Evolutionary conservation across 2,329 filamentous ascomycete genomes (phyloP).

Genomic region (Berkeleyomyces basicola): DNA sequence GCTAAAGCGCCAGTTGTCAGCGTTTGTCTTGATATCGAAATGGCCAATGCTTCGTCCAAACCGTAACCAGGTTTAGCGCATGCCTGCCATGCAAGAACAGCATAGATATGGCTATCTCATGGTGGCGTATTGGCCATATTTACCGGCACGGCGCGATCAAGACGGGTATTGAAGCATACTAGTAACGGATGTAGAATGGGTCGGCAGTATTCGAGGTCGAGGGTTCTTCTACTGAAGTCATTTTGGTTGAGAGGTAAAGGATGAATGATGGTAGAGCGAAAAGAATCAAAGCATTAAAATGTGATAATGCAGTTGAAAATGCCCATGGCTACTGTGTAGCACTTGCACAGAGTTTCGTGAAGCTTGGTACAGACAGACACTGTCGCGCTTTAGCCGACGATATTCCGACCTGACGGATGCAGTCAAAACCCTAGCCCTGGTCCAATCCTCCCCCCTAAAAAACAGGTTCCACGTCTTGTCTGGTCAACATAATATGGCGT

Average conservation of each 20-base stretch:
- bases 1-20: constrained; percentile 31
- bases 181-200: constrained; percentile 92
- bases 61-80: no score
- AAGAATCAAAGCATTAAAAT: neutral
- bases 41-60: neutral
- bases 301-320: neutral
- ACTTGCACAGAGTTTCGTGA: neutral
- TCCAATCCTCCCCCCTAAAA: no score
- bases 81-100: no score
- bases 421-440: neutral
- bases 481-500: no score
- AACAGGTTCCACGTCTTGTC: no score
- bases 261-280: neutral
- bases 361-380: neutral
- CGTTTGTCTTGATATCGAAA: neutral
- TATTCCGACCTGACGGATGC: neutral
- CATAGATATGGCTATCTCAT: neutral
- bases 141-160: no score
- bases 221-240: neutral
- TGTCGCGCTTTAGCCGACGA: neutral
- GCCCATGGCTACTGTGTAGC: neutral
- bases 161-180: constrained; percentile 41
- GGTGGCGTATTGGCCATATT: neutral
- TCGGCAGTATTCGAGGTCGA: constrained; percentile 27
- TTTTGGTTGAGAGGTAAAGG: neutral